Conservation (phyloP, 1,284 basidiomycete genomes). For the Marasmius oreades region DNA sequence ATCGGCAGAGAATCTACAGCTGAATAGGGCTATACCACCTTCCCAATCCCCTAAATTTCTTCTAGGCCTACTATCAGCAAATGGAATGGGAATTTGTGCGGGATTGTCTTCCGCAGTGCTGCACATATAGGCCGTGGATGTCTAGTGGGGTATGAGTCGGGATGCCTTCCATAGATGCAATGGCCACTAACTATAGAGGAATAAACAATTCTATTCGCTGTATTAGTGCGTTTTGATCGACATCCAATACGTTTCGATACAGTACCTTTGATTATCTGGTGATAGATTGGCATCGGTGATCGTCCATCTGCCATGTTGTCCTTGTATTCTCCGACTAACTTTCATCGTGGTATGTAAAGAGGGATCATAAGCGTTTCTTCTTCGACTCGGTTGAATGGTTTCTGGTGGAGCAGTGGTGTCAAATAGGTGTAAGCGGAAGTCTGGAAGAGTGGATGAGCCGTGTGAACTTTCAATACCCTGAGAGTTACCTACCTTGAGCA, state of each 20-base stretch:
- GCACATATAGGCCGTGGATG: slow-evolving; percentile 82
- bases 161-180: background rate
- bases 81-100: slow-evolving; percentile 72
- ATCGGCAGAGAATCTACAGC: slow-evolving; percentile 93
- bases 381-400: slow-evolving; percentile 13
- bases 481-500: slow-evolving; percentile 54
- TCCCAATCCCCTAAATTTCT: slow-evolving; percentile 32
- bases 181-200: slow-evolving; percentile 67
- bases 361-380: slow-evolving; percentile 22
- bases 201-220: slow-evolving; percentile 77
- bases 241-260: background rate
- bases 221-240: background rate
- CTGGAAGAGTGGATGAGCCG: slow-evolving; percentile 34
- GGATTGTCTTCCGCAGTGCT: slow-evolving; percentile 72
- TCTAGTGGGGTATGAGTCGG: slow-evolving; percentile 21
- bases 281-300: slow-evolving; percentile 94
- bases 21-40: slow-evolving; percentile 51
- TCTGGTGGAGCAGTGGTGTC: slow-evolving; percentile 63
- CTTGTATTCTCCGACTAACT: slow-evolving; percentile 76
- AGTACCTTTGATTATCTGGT: slow-evolving; percentile 84
- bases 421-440: slow-evolving; percentile 87
- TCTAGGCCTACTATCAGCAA: slow-evolving; percentile 48
- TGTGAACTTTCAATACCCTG: background rate
- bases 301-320: slow-evolving; percentile 80
- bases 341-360: slow-evolving; percentile 68